phyloP scores from a whole-genome alignment of 805 yeast genomes.

The Starmerella bacillaris region DNA sequence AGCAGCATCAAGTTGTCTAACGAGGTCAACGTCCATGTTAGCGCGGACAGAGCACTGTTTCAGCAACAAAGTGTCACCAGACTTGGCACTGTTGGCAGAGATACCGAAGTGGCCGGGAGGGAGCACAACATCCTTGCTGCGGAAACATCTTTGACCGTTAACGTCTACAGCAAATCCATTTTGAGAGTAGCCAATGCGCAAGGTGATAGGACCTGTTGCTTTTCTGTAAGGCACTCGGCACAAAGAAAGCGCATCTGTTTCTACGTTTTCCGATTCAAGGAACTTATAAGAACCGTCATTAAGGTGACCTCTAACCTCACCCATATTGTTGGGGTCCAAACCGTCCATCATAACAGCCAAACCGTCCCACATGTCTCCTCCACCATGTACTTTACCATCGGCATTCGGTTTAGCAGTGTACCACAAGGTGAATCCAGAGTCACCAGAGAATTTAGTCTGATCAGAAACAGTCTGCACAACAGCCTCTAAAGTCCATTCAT shows the following conservation, averaged over 20 bases:
- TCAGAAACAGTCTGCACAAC: conserved; percentile 16
- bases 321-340: conserved; percentile 17
- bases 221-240: conserved; percentile 24
- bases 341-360: conserved; percentile 25
- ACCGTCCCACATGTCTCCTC: conserved; percentile 26
- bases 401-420: conserved; percentile 18
- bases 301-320: conserved; percentile 25
- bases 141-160: conserved; percentile 25
- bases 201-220: conserved; percentile 18
- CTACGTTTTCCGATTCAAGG: conserved; percentile 15
- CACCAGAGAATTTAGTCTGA: conserved; percentile 9
- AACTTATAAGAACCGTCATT: conserved; percentile 24
- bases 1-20: background rate
- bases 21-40: conserved; percentile 11
- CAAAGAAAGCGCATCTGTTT: conserved; percentile 22
- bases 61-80: conserved; percentile 13
- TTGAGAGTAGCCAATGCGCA: conserved; percentile 21
- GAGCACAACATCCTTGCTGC: conserved; percentile 20
- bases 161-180: conserved; percentile 23
- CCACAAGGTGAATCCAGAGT: conserved; percentile 26
- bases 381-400: conserved; percentile 25
- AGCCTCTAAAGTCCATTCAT: conserved; percentile 24
- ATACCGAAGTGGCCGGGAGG: conserved; percentile 23
- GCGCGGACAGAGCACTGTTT: conserved; percentile 5
- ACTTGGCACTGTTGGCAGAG: conserved; percentile 19